Base-by-base conservation (phyloP, 257 asterid genomes). In the Anisodus acutangulus region DNA sequence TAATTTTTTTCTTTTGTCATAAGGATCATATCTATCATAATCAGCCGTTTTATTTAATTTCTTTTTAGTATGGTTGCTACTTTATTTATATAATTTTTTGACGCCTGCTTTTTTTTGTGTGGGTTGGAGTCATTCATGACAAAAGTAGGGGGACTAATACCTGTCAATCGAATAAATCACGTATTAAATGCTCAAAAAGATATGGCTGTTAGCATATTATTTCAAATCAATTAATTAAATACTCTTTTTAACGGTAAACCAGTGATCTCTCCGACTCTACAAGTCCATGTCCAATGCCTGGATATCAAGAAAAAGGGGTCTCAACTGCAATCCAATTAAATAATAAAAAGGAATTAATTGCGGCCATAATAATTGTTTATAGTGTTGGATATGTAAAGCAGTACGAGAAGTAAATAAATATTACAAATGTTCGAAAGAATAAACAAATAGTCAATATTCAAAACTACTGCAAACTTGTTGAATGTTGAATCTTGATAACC, bases 71-170 rank as follows among this genome's bases (percentile, higher is more conserved):
- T 74, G 78, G 49, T 54, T 78, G 0, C 26, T 51, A 78, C 81
- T 22, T 53, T 86, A 49, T 83, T 84, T 89, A 57, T 31, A 31
- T 26, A 31, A 31, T 31, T 78, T 59, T 60, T 81, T 86, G 84
- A 55, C 39, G 62, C 84, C 91, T 86, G 51, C 82, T 13, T 26
- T 76, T 74, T 83, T 31, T 89, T 80, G 80, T 64, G 89, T 85
- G 85, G 47, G 85, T 88, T 87, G 69, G 90, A 87, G 92, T 93
- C 97, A 93, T 92, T 91, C 93, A 89, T 93, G 94, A 90, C 96
- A 88, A 60, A 74, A 19, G 53, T 31, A 31, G 76, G 85, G 37
- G 88, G 83, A 85, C 83, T 84, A 80, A 84, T n/a, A n/a, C 74
- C 41, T 41, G 43, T 78, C 66, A 63, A 89, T 85, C 79, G 58